Base-by-base conservation (phyloP, 352 stramenopile species). In the Globisporangium emineosum region DNA sequence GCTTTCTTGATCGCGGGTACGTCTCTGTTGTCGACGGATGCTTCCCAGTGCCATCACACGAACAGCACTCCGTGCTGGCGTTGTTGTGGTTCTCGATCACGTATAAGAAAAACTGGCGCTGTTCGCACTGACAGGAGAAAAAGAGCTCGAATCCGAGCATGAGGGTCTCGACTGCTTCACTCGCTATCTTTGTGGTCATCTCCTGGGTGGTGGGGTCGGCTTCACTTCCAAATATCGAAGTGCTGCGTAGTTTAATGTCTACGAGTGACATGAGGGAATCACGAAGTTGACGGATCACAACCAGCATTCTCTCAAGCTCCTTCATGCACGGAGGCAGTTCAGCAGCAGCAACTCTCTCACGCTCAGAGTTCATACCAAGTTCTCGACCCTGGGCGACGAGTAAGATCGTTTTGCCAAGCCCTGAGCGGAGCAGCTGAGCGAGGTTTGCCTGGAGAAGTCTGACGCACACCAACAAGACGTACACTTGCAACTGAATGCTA, bases 141-240 rank as follows among this genome's bases (percentile, higher is more conserved):
- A 98, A 97, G 1, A 98, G 40, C 29, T 98, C 90, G 21, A 97
- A 80, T 0, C 85, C 89, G 7, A 91, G 65, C 73, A 96, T 89
- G 2, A 97, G 70, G 0, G 78, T 78, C 2, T 69, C 64, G 5
- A 84, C 77, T 0, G 85, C 84, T 50, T 91, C 80, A 8, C 62
- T 61, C 3, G 67, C 77, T 10, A 83, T 67, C 60, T 58, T 62
- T 9, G 54, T 12, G 13, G 60, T 29, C 27, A 71, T 76, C 32
- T 76, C 69, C 13, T 59, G 15, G 15, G 57, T 60, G 8, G 17
- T 40, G 19, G 49, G 32, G 5, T 55, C 57, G 5, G 35, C 59
- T 10, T 69, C 66, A n/a, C 56, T 19, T 8, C 43, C 49, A 7
- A 35, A 60, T 8, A 57, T 32, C 21, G 17, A 40, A 23, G 19